A percentile compares a stretch with the other conserved stretches of the same genome.
Conservation (phyloP, 148 eudicot species). For the Euryodendron excelsum region DNA sequence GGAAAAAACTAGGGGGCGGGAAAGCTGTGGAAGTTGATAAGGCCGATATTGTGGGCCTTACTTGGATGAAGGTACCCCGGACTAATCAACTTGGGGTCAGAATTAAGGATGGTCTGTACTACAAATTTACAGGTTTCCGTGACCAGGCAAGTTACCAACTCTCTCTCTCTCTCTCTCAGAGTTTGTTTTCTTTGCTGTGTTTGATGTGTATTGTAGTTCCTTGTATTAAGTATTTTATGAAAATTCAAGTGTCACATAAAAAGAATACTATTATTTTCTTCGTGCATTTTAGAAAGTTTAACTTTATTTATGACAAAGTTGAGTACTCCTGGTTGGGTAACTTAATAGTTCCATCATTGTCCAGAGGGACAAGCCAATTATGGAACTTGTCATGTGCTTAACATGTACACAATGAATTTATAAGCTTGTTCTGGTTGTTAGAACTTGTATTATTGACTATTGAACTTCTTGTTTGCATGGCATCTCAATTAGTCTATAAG, state of each 20-base stretch:
- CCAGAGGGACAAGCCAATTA: neutral
- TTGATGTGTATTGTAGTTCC: neutral
- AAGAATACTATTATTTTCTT: neutral
- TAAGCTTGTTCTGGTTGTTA: no score
- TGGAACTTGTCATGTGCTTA: neutral
- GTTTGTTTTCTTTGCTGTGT: neutral
- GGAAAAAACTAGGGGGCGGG: conserved; percentile 98
- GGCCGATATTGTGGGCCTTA: conserved; percentile 55
- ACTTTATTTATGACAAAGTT: neutral
- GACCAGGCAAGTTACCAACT: conserved; percentile 53
- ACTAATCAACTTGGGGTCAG: conserved; percentile 83
- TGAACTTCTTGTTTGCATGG: neutral
- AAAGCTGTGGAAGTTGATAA: conserved; percentile 87
- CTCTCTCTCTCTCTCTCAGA: neutral
- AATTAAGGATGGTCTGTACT: conserved; percentile 77
- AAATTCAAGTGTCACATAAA: neutral
- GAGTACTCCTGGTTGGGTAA: neutral
- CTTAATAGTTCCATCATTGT: neutral
- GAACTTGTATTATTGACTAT: neutral
- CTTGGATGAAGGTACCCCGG: conserved; percentile 96
- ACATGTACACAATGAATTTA: neutral
- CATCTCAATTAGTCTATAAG: no score
- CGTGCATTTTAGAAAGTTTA: neutral
- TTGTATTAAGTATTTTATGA: neutral
- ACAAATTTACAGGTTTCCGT: conserved; percentile 88